phyloP scores from a whole-genome alignment of 306 rosid species.

The Inga leiocalycina region DNA sequence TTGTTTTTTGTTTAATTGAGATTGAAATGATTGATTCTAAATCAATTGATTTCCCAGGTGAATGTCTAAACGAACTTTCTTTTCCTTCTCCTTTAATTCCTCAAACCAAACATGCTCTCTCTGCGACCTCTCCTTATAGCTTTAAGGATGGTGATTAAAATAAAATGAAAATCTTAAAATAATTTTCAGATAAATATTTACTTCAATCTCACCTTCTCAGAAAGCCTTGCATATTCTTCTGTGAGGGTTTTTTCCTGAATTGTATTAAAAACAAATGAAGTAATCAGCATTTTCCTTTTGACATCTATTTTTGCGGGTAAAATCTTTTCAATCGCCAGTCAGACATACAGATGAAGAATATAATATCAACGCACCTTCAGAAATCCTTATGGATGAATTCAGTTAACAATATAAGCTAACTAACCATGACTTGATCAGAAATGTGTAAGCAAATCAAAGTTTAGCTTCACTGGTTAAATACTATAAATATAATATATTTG shows the following conservation, averaged over 20 bases:
- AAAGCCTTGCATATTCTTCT: background rate
- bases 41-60: background rate
- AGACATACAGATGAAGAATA: background rate
- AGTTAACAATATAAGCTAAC: background rate
- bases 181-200: background rate
- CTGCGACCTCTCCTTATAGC: background rate
- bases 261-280: background rate
- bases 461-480: background rate
- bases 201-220: background rate
- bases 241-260: background rate
- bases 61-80: background rate
- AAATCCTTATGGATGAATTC: background rate
- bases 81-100: background rate
- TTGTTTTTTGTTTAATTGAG: background rate
- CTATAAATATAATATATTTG: background rate
- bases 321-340: background rate
- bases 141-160: background rate
- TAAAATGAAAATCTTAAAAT: background rate
- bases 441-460: background rate
- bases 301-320: background rate
- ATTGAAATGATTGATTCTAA: background rate
- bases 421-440: background rate
- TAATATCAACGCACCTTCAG: background rate
- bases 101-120: background rate
- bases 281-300: background rate